Conservation (phyloP, 1,139 yeast species). For the Pichia sp. region DNA sequence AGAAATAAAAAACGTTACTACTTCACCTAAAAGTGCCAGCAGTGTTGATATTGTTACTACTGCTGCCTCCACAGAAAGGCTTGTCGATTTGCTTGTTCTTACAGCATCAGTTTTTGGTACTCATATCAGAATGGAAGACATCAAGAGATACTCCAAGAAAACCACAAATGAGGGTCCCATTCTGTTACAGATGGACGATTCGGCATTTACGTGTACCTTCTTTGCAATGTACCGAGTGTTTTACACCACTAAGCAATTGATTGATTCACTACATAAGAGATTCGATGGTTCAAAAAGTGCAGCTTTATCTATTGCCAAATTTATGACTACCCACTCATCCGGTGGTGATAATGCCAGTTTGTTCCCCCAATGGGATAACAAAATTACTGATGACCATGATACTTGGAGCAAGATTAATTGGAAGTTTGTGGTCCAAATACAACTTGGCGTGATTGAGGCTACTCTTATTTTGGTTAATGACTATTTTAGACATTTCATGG, state of each 20-base stretch:
- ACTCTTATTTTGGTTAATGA: constrained; percentile 67
- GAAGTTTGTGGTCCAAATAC: constrained; percentile 66
- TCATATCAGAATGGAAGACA: constrained; percentile 41
- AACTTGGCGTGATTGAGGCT: constrained; percentile 78
- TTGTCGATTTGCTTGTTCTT: constrained; percentile 58
- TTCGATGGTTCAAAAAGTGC: constrained; percentile 60
- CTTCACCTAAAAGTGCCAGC: constrained; percentile 12
- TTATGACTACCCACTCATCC: constrained; percentile 7
- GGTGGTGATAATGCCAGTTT: background rate
- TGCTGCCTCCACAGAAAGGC: constrained; percentile 57
- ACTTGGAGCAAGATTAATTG: constrained; percentile 37
- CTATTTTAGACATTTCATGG: constrained; percentile 72
- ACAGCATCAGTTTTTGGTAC: constrained; percentile 58
- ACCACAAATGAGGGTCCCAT: constrained; percentile 15
- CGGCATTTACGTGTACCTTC: constrained; percentile 56
- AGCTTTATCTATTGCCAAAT: constrained; percentile 44
- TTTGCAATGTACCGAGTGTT: constrained; percentile 64
- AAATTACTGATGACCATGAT: constrained; percentile 22
- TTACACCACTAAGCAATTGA: constrained; percentile 48
- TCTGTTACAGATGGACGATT: constrained; percentile 52
- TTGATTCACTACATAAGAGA: constrained; percentile 49
- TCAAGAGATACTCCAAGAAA: constrained; percentile 33
- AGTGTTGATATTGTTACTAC: constrained; percentile 32
- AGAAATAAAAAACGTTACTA: background rate
- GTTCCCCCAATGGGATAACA: constrained; percentile 54